Evolutionary conservation across 1,284 basidiomycete species (phyloP).

Genomic region (Schizopora paradoxa): DNA sequence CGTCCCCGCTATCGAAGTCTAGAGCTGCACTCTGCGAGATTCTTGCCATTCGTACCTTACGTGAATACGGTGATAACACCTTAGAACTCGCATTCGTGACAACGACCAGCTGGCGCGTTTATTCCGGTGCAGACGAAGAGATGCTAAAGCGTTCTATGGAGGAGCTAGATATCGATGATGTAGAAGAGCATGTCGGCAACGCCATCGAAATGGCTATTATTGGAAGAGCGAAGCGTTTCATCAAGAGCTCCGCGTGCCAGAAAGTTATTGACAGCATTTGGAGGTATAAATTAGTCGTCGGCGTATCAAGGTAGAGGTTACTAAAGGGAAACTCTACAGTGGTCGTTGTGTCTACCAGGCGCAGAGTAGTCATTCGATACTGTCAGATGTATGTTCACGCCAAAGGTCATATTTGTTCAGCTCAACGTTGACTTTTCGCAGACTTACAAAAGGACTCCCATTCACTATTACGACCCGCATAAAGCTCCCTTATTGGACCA

Average conservation of each 20-base stretch:
- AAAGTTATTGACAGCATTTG: conserved; percentile 81
- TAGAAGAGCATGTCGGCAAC: conserved; percentile 79
- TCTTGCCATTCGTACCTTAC: conserved; percentile 76
- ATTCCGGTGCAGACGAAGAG: conserved; percentile 70
- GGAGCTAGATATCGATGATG: conserved; percentile 63
- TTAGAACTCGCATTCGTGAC: conserved; percentile 76
- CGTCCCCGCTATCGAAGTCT: conserved; percentile 64
- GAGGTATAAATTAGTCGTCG: conserved; percentile 42
- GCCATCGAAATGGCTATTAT: conserved; percentile 91
- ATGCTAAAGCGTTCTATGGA: conserved; percentile 59
- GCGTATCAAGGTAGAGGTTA: conserved; percentile 2
- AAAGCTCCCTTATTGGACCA: conserved; percentile 90
- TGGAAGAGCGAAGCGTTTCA: conserved; percentile 78
- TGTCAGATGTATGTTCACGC: conserved; percentile 66
- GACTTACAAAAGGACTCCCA: conserved; percentile 90
- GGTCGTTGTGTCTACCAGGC: conserved; percentile 90
- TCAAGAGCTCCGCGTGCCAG: conserved; percentile 81
- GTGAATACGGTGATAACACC: conserved; percentile 70
- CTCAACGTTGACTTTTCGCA: conserved; percentile 28
- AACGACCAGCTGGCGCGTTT: conserved; percentile 86
- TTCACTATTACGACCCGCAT: conserved; percentile 92
- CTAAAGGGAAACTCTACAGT: conserved; percentile 31
- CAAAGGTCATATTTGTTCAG: background rate
- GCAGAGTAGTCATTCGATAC: conserved; percentile 77
- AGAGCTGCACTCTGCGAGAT: conserved; percentile 86